Conservation (phyloP, 495 filamentous ascomycete genomes). For the Penicillium mononematosum region DNA sequence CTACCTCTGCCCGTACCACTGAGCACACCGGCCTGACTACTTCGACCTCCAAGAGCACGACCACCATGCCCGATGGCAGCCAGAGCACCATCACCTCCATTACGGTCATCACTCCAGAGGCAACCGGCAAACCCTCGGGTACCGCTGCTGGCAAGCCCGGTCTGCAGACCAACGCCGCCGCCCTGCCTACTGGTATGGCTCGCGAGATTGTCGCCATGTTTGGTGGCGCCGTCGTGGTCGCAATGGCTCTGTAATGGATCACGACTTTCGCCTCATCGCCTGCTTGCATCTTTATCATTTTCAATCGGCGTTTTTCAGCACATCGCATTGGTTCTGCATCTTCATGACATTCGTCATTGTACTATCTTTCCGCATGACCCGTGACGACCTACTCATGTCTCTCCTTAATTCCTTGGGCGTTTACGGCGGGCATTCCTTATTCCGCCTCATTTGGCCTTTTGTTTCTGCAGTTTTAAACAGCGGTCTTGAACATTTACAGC, state of each 20-base stretch:
- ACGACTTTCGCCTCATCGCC: neutral
- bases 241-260: conserved; percentile 36
- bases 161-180: conserved; percentile 44
- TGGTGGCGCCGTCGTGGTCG: conserved; percentile 42
- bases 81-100: conserved; percentile 48
- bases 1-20: conserved; percentile 28
- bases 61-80: conserved; percentile 73
- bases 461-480: neutral
- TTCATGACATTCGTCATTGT: conserved; percentile 20
- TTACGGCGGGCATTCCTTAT: conserved; percentile 4
- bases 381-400: conserved; percentile 21
- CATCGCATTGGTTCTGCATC: conserved; percentile 17
- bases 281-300: conserved; percentile 11
- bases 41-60: conserved; percentile 43
- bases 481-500: conserved; percentile 10
- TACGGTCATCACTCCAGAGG: conserved; percentile 41
- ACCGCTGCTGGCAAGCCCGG: conserved; percentile 32
- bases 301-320: conserved; percentile 13
- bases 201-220: conserved; percentile 47
- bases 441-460: neutral
- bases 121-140: conserved; percentile 22
- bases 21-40: conserved; percentile 38
- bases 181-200: conserved; percentile 29
- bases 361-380: conserved; percentile 28
- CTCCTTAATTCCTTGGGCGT: conserved; percentile 23